Evolutionary conservation across 148 eudicot species (phyloP).

Genomic region (Linanthus parryae): DNA sequence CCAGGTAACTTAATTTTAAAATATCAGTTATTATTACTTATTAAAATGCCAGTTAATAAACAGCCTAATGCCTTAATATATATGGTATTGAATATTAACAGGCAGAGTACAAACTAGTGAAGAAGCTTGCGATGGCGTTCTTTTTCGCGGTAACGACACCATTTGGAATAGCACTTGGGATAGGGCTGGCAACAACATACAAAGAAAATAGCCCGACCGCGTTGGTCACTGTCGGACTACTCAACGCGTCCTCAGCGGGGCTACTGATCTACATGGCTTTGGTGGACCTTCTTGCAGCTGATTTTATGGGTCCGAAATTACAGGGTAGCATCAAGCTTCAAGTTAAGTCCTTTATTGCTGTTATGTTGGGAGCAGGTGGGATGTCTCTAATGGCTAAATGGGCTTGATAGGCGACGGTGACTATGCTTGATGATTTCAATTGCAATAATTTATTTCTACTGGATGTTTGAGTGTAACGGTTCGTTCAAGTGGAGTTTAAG

Average conservation of each 20-base stretch:
- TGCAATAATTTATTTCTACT: too few species aligned
- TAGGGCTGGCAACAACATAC: constrained; percentile 13
- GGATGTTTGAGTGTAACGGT: too few species aligned
- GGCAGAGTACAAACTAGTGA: constrained; percentile 23
- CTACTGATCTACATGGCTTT: constrained; percentile 30
- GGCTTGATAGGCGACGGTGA: too few species aligned
- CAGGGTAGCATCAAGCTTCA: constrained; percentile 25
- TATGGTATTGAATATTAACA: background rate
- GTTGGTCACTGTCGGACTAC: constrained; percentile 19
- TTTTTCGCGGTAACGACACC: constrained; percentile 33
- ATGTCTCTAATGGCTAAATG: constrained; percentile 36
- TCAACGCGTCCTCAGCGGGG: constrained; percentile 27
- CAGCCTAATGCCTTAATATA: too few species aligned
- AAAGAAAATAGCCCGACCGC: constrained; percentile 25
- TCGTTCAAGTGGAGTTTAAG: too few species aligned
- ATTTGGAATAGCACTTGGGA: constrained; percentile 27
- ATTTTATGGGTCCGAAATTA: constrained; percentile 33
- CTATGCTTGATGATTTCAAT: too few species aligned
- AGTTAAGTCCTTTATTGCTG: constrained; percentile 17
- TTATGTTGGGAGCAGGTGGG: constrained; percentile 27
- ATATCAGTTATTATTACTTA: background rate
- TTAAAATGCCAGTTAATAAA: too few species aligned
- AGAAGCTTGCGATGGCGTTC: constrained; percentile 23
- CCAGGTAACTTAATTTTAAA: constrained; percentile 30
- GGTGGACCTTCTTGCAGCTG: constrained; percentile 25